Conservation (phyloP, 2,329 filamentous ascomycete species). For the Onygenales sp. region DNA sequence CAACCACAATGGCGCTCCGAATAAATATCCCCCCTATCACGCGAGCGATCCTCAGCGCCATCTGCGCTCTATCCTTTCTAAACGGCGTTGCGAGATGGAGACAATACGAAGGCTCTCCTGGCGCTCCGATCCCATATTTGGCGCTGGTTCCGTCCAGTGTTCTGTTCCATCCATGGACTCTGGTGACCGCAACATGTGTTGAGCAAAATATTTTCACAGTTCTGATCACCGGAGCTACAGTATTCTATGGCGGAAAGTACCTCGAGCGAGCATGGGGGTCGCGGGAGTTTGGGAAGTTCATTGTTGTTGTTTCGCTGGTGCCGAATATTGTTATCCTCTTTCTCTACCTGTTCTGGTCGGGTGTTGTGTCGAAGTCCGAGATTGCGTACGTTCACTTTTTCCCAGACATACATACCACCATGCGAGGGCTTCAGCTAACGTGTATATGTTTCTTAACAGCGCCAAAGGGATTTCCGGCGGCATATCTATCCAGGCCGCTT, state of each 20-base stretch:
- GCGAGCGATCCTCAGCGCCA: slow-evolving; percentile 63
- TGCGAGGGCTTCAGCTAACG: neutral
- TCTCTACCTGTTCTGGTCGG: slow-evolving; percentile 64
- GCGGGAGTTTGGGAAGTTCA: slow-evolving; percentile 81
- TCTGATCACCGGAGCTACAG: slow-evolving; percentile 61
- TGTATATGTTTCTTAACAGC: slow-evolving; percentile 36
- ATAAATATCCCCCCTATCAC: slow-evolving; percentile 91
- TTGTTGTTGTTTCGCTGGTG: slow-evolving; percentile 65
- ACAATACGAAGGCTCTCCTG: slow-evolving; percentile 51
- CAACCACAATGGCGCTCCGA: slow-evolving; percentile 59
- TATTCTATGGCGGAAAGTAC: slow-evolving; percentile 90
- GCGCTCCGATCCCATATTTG: slow-evolving; percentile 62
- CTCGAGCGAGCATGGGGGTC: slow-evolving; percentile 94
- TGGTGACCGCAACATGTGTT: slow-evolving; percentile 74
- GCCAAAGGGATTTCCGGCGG: slow-evolving; percentile 79
- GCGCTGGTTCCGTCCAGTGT: slow-evolving; percentile 76
- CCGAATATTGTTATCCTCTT: slow-evolving; percentile 70
- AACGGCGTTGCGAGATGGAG: slow-evolving; percentile 53
- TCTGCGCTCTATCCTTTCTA: slow-evolving; percentile 69
- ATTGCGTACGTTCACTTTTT: slow-evolving; percentile 24
- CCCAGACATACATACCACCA: neutral
- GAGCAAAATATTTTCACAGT: slow-evolving; percentile 90
- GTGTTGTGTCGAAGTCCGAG: slow-evolving; percentile 41
- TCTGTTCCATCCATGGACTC: slow-evolving; percentile 86
- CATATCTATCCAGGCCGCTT: slow-evolving; percentile 79